Base-by-base conservation (phyloP, 2,329 filamentous ascomycete genomes). In the Fusarium cyanostomum region DNA sequence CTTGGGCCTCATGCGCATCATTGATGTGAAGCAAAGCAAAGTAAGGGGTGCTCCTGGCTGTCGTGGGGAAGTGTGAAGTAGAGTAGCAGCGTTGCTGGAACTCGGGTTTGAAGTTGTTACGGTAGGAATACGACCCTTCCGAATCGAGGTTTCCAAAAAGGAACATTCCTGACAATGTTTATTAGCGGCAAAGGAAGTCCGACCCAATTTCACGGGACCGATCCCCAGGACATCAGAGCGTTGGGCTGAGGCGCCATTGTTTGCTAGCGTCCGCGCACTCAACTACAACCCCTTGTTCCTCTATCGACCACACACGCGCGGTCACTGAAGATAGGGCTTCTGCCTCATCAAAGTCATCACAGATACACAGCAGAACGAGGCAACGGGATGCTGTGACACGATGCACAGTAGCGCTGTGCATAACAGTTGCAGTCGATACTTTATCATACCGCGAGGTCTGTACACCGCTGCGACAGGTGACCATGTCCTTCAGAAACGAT, bases 1-100 rank as follows among this genome's bases (percentile, higher is more conserved):
- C 66, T 70, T 64, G 57, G 69, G 54, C 69, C 69, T 67, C 56
- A 62, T 67, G 69, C 67, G 68, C 64, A 71, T 69, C 69, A 71
- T 69, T 57, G 57, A 64, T 64, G 48, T 52, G 59, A 61, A 64
- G 42, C 55, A 64, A 61, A 50, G 58, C 21, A 21, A 49, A 59
- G 43, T 48, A 59, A 54, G 64, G 62, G 58, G 59, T 52, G 44
- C 38, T 58, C 51, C 48, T 63, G 52, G 56, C 56, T 49, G 50
- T 45, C 64, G 62, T 58, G 66, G 59, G 62, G 61, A 69, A 67
- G 62, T 66, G n/a, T 31, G 38, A 56, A 27, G 31, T 56, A 62
- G 39, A 64, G 46, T 56, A 56, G 41, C 51, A 44, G 43, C 42
- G 44, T 37, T 56, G 34, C 13, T 33, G 35, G 43, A 53, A 35